Percentiles rank a stretch among this genome's conserved stretches.
These are phyloP conservation scores for Alternaria sp. DNA, from an alignment of 2,329 filamentous ascomycete genomes.

Conservation along the genomic window DNA sequence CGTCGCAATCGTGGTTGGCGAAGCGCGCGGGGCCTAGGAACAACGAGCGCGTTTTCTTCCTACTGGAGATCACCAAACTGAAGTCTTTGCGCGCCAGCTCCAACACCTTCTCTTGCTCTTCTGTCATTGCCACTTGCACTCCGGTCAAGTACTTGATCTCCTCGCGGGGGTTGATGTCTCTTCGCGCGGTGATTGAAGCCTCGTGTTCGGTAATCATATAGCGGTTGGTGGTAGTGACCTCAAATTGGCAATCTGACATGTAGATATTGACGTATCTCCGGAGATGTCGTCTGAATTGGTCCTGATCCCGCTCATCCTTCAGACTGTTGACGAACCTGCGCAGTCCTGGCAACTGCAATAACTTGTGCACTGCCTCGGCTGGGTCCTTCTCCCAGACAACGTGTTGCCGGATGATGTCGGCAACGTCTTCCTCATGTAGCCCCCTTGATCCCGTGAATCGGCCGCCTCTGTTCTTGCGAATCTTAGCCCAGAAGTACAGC, in stretches of 20 bases:
- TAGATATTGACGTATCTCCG: conserved; percentile 94
- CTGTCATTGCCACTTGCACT: conserved; percentile 90
- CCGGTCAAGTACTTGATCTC: conserved; percentile 90
- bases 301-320: conserved; percentile 79
- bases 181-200: conserved; percentile 84
- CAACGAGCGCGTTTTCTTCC: conserved; percentile 88
- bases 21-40: conserved; percentile 96
- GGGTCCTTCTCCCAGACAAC: conserved; percentile 80
- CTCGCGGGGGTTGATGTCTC: conserved; percentile 80
- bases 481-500: conserved; percentile 94
- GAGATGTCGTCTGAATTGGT: conserved; percentile 86
- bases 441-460: conserved; percentile 87
- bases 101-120: conserved; percentile 85
- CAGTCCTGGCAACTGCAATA: conserved; percentile 78
- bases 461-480: conserved; percentile 88
- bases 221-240: conserved; percentile 91
- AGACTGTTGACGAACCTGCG: conserved; percentile 74
- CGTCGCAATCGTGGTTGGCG: conserved; percentile 95
- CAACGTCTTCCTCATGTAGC: conserved; percentile 71
- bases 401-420: conserved; percentile 67
- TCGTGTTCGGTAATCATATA: conserved; percentile 93
- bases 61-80: conserved; percentile 92
- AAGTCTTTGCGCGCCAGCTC: conserved; percentile 89
- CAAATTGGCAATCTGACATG: conserved; percentile 91
- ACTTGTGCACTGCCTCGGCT: conserved; percentile 72